These are phyloP conservation scores for Austroboletus novae-zelandiae DNA, from an alignment of 1,284 basidiomycete genomes.

Conservation along the genomic window DNA sequence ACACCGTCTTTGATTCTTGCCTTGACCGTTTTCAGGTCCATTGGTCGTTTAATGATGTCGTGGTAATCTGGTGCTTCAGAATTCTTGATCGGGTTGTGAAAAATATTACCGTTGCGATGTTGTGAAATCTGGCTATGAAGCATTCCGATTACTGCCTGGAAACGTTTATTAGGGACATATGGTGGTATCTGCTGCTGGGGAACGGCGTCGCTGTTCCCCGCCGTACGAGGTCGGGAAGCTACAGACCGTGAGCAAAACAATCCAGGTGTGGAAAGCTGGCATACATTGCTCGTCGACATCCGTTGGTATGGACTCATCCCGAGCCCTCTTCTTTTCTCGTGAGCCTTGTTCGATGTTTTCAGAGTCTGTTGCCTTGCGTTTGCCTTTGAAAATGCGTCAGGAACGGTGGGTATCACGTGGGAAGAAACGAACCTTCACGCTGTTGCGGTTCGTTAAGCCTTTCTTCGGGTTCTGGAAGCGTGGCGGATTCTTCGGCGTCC, in stretches of 20 bases:
- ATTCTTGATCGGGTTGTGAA: conserved; percentile 86
- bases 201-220: conserved; percentile 14
- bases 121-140: conserved; percentile 80
- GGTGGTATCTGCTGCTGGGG: conserved; percentile 29
- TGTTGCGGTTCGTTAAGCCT: conserved; percentile 5
- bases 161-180: conserved; percentile 57
- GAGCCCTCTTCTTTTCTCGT: conserved; percentile 59
- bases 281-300: conserved; percentile 64
- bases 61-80: conserved; percentile 89
- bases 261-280: neutral
- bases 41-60: conserved; percentile 87
- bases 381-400: conserved; percentile 41
- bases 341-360: conserved; percentile 48
- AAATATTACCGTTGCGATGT: conserved; percentile 85
- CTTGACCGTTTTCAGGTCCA: conserved; percentile 91
- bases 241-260: conserved; percentile 7
- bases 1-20: conserved; percentile 77
- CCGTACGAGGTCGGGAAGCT: conserved; percentile 23
- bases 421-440: conserved; percentile 23
- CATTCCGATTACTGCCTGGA: conserved; percentile 77
- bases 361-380: conserved; percentile 63
- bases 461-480: conserved; percentile 16
- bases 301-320: conserved; percentile 55
- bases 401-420: neutral
- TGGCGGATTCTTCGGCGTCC: conserved; percentile 19